Percentiles rank a stretch among this genome's conserved stretches.
These are phyloP conservation scores for Kwoniella shandongensis DNA, from an alignment of 768 basidiomycete genomes.

Conservation along the genomic window DNA sequence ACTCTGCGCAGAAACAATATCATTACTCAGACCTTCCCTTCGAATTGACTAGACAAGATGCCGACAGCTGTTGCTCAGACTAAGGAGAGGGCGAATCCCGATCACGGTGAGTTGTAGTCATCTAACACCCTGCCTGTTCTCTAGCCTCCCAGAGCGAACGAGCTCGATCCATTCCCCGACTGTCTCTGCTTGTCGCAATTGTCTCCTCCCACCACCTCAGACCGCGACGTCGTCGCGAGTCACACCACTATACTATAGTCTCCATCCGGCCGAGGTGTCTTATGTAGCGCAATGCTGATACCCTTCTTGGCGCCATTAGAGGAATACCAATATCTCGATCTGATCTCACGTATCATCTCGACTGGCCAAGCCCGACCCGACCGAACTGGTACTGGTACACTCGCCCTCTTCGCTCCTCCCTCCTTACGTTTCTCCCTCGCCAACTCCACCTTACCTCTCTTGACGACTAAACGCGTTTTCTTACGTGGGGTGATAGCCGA, in stretches of 20 bases:
- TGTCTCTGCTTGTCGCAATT: too few relatives aligned
- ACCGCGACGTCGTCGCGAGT: too few relatives aligned
- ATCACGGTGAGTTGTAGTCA: constrained; percentile 21
- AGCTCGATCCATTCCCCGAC: too few relatives aligned
- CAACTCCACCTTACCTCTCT: constrained; percentile 68
- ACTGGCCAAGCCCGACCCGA: constrained; percentile 78
- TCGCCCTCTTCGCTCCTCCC: constrained; percentile 88
- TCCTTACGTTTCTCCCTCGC: constrained; percentile 84
- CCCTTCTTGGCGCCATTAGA: constrained; percentile 55
- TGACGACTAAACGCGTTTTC: constrained; percentile 95
- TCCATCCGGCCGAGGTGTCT: too few relatives aligned
- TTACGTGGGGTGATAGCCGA: constrained; percentile 88
- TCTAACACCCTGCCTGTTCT: too few relatives aligned
- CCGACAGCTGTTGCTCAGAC: constrained; percentile 1
- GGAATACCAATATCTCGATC: constrained; percentile 82
- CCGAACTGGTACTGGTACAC: constrained; percentile 90
- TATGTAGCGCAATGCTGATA: not conserved
- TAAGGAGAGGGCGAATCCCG: constrained; percentile 13
- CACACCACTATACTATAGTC: not conserved
- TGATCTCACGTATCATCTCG: constrained; percentile 73
- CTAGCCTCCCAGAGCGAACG: too few relatives aligned
- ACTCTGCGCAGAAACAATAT: too few relatives aligned
- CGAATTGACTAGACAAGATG: not conserved
- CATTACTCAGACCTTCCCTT: too few relatives aligned
- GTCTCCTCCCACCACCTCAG: too few relatives aligned